Evolutionary conservation across 306 rosid genomes (phyloP), one percentile per base, ranked within the genome.

Genomic region (Mimosa bimucronata): DNA sequence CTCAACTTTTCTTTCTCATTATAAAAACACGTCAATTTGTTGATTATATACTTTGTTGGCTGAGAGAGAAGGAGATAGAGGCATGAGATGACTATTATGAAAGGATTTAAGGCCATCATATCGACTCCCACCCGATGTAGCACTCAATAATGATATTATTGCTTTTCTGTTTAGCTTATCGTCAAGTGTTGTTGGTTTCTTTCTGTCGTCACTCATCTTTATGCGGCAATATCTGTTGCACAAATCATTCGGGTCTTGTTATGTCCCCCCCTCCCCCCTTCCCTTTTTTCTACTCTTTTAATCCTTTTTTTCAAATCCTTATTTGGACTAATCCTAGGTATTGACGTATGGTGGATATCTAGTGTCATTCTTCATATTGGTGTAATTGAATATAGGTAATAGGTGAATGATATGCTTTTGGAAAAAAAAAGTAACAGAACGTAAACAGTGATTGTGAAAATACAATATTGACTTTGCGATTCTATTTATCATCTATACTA

Each of bases 121-220:
- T 67, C 72, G 21, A 21, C 64, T 41, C 55, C 70, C 66, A 45
- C 76, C 45, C 18, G 71, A 45, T 6, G 23, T 28, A 60, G 61
- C 76, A 70, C 76, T 58, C 46, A 58, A 12, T n/a, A n/a, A n/a
- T n/a, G n/a, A n/a, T 34, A 34, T 34, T 55, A 10, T 40, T 52
- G 53, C 41, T 66, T 77, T 44, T 66, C 76, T 78, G 73, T 42
- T 57, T 26, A 28, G 40, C 70, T 57, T 18, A 70, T 41, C 60
- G 1, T 28, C 18, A 40, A 31, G 16, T 18, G 5, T 78, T 38
- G 75, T 53, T 71, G 41, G 29, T 66, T 37, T 21, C 48, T 1
- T 52, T 26, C 41, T 79, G 65, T 44, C 82, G 18, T 42, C 28
- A 41, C 38, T 16, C n/a, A 57, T 71, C 64, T 57, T 58, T 60